Evolutionary conservation across 108 stramenopile genomes (phyloP).

Genomic region (Phaeodactylum tricornutum): DNA sequence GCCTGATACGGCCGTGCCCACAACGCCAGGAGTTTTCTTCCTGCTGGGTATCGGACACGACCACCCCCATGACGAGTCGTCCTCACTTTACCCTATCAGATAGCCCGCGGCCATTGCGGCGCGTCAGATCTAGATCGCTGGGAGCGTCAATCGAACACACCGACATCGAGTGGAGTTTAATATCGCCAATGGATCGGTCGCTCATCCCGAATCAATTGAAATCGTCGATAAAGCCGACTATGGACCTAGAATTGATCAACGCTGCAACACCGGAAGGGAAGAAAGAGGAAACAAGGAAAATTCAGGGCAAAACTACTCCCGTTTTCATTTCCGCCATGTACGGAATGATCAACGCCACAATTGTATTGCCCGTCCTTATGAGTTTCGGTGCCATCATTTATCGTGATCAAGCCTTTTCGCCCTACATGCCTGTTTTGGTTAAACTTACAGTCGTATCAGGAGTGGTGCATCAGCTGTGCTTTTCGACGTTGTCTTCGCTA

Average conservation of each 20-base stretch:
- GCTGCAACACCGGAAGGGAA: neutral
- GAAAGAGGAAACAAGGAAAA: neutral
- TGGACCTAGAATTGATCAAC: neutral
- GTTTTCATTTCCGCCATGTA: conserved; percentile 3
- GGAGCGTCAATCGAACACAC: neutral
- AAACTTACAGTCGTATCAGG: conserved; percentile 75
- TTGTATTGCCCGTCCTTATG: conserved; percentile 81
- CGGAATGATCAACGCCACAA: conserved; percentile 54
- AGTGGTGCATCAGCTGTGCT: conserved; percentile 88
- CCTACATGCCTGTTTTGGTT: conserved; percentile 69
- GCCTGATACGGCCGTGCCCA: too few relatives aligned
- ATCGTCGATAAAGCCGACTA: neutral
- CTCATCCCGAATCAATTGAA: neutral
- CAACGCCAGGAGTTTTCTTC: neutral
- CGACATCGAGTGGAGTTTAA: neutral
- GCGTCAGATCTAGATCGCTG: too few relatives aligned
- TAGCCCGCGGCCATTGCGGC: too few relatives aligned
- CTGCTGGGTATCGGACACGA: neutral
- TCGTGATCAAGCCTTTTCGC: conserved; percentile 62
- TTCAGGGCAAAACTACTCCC: neutral
- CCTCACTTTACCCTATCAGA: neutral
- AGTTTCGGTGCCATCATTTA: conserved; percentile 85
- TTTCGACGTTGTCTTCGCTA: conserved; percentile 69
- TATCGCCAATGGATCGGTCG: neutral
- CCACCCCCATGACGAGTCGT: conserved; percentile 7